Percentiles rank a stretch among this genome's conserved stretches.
Evolutionary conservation across 345 rosid species (phyloP).

Genomic region (Iberis pinnata): DNA sequence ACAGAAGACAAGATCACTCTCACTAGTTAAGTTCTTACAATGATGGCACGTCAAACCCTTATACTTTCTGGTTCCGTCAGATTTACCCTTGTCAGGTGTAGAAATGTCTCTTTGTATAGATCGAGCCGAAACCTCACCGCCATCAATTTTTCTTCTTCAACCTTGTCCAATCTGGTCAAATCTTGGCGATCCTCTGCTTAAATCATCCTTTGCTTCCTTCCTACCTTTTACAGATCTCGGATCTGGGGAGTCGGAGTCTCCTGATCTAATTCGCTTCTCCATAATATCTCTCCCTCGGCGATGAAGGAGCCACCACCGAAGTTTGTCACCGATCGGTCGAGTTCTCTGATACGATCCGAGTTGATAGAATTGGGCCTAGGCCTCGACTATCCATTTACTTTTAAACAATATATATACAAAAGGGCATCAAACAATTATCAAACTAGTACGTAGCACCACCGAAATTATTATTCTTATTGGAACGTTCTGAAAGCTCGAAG

Average conservation of each 20-base stretch:
- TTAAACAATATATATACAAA: too few species aligned
- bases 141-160: conserved; percentile 5
- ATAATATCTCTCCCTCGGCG: not conserved
- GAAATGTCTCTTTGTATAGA: not conserved
- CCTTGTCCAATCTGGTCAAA: not conserved
- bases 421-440: too few species aligned
- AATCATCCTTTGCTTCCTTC: conserved; percentile 4
- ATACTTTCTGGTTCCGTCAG: conserved; percentile 4
- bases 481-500: too few species aligned
- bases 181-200: not conserved
- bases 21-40: conserved; percentile 14
- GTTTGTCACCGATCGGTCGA: too few species aligned
- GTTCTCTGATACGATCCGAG: too few species aligned
- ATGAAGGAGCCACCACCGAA: too few species aligned
- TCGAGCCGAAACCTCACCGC: not conserved
- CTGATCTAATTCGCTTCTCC: conserved; percentile 21
- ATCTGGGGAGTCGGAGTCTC: conserved; percentile 3
- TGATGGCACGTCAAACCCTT: conserved; percentile 27
- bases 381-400: too few species aligned
- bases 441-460: too few species aligned
- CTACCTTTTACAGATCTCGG: conserved; percentile 1
- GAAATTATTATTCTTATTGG: too few species aligned
- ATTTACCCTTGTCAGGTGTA: conserved; percentile 4
- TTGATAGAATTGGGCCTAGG: too few species aligned
- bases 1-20: conserved; percentile 22